Evolutionary conservation across 73 alveolate species (phyloP).

Genomic region (Tetrahymena borealis): DNA sequence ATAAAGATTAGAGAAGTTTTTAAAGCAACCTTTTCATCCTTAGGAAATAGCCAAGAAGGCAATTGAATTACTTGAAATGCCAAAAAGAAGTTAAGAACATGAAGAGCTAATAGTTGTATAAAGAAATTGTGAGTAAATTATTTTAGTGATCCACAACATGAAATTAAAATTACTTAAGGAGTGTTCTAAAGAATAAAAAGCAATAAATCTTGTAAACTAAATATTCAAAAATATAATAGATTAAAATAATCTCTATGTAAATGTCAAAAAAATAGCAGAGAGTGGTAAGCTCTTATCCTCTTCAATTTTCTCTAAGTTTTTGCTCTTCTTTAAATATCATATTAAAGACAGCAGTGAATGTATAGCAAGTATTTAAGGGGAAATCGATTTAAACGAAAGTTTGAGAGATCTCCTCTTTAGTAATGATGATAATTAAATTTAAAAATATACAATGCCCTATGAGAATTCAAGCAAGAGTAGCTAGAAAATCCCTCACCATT

Average conservation of each 20-base stretch:
- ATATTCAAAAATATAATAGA: neutral
- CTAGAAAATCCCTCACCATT: neutral
- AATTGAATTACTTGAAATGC: neutral
- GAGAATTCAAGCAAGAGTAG: neutral
- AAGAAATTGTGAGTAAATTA: neutral
- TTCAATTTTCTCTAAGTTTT: neutral
- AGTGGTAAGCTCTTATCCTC: neutral
- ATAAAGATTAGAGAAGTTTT: neutral
- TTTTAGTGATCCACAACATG: neutral
- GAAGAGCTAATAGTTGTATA: neutral
- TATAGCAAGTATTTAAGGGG: neutral
- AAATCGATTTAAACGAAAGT: neutral
- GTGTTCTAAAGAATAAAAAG: neutral
- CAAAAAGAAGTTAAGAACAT: neutral
- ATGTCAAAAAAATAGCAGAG: neutral
- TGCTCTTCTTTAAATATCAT: neutral
- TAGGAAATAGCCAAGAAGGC: neutral
- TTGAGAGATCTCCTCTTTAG: neutral
- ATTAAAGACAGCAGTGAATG: neutral
- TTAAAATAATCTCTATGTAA: neutral
- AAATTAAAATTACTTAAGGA: neutral
- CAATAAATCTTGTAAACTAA: neutral
- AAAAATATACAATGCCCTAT: neutral
- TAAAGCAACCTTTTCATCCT: neutral
- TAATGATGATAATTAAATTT: neutral